These are phyloP conservation scores for Musa beccarii DNA, from an alignment of 176 grass and related monocot species.

Conservation along the genomic window DNA sequence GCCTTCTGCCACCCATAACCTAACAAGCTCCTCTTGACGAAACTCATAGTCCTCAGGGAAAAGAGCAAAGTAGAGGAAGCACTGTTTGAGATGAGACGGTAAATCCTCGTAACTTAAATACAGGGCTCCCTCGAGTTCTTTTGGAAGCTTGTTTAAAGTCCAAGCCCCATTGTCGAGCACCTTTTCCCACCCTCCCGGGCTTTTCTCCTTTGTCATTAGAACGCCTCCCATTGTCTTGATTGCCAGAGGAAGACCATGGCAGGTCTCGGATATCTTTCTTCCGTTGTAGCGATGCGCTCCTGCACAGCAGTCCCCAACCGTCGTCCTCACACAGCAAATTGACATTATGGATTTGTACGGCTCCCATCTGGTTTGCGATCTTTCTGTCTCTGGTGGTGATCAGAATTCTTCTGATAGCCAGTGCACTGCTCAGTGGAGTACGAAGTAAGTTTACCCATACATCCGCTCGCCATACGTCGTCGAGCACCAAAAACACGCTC, in stretches of 20 bases:
- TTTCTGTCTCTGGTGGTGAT: conserved; percentile 28
- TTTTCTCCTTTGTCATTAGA: neutral
- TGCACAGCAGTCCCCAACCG: conserved; percentile 30
- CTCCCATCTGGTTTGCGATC: too few species aligned
- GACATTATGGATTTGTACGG: too few species aligned
- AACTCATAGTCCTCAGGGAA: conserved; percentile 18
- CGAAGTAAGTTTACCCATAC: conserved; percentile 31
- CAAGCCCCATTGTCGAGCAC: neutral
- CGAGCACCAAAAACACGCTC: conserved; percentile 32
- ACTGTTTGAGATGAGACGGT: conserved; percentile 27
- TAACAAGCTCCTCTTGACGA: neutral
- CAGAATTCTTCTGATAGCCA: neutral
- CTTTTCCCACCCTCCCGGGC: neutral
- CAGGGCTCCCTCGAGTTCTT: conserved; percentile 4
- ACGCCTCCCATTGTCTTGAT: neutral
- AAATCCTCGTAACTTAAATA: conserved; percentile 46
- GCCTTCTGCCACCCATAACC: conserved; percentile 34
- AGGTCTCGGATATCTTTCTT: conserved; percentile 20
- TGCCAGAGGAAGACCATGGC: neutral
- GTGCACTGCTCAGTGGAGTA: neutral
- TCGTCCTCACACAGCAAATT: too few species aligned
- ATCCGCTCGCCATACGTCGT: conserved; percentile 21
- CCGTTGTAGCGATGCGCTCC: conserved; percentile 1
- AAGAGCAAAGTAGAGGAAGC: conserved; percentile 37
- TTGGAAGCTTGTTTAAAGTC: conserved; percentile 6